Evolutionary conservation across 257 asterid species (phyloP).

Genomic region (Solanum sitiens): DNA sequence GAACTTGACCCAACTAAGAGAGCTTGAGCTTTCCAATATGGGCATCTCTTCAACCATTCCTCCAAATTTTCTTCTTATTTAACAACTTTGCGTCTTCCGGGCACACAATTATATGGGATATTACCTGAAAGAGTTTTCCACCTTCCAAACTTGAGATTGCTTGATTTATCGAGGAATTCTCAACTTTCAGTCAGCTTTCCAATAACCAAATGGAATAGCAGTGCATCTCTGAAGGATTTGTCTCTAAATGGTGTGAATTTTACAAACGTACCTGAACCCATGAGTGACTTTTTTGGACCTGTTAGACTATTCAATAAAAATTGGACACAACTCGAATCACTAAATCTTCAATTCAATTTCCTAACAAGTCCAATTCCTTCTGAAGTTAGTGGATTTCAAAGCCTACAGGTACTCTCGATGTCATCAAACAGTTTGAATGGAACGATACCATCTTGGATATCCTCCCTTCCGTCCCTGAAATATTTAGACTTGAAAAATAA

Average conservation of each 20-base stretch:
- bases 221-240: not conserved
- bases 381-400: not conserved
- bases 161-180: not conserved
- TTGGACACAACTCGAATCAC: not conserved
- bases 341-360: not conserved
- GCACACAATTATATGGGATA: not conserved
- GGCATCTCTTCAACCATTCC: conserved; percentile 11
- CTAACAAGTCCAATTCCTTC: not conserved
- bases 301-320: not conserved
- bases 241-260: not conserved
- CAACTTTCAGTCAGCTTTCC: not conserved
- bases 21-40: not conserved
- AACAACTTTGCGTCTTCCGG: not conserved
- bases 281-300: not conserved
- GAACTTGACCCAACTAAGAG: conserved; percentile 5
- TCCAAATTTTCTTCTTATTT: conserved; percentile 6
- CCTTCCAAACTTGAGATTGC: conserved; percentile 3
- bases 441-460: too few species aligned
- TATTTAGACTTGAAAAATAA: too few species aligned
- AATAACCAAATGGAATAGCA: conserved; percentile 5
- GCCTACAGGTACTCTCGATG: not conserved
- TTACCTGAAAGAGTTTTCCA: conserved; percentile 3
- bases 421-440: not conserved
- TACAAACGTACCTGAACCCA: not conserved
- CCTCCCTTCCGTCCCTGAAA: too few species aligned